Percentiles rank a stretch among this genome's conserved stretches.
These are phyloP conservation scores for Ailanthus altissimus DNA, from an alignment of 345 rosid species.

Conservation along the genomic window DNA sequence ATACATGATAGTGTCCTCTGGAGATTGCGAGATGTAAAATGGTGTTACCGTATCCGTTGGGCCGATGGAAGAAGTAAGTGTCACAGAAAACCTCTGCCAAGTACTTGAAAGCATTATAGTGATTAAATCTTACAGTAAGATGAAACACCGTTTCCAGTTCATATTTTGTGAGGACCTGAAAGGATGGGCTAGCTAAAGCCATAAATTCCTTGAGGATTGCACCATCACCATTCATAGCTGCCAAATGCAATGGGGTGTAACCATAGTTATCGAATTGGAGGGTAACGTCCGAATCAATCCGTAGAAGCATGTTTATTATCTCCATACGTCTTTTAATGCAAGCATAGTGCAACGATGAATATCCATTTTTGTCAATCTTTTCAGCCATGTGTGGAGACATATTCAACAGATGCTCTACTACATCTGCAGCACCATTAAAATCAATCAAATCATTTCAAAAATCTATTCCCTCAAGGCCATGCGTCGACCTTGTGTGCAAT, in stretches of 20 bases:
- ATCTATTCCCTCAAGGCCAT: no score
- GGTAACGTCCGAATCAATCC: not conserved
- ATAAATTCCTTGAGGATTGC: constrained; percentile 11
- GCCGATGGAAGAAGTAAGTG: not conserved
- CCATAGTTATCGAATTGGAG: constrained; percentile 11
- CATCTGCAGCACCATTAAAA: constrained; percentile 9
- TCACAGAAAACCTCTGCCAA: constrained; percentile 4
- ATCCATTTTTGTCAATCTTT: constrained; percentile 14
- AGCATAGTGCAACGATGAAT: constrained; percentile 15
- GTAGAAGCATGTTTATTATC: constrained; percentile 15
- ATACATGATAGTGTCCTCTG: constrained; percentile 11
- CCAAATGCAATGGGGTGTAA: constrained; percentile 20
- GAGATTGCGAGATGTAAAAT: not conserved
- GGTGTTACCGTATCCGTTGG: constrained; percentile 7
- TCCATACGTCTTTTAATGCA: constrained; percentile 7
- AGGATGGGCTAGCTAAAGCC: not conserved
- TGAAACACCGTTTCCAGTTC: constrained; percentile 12
- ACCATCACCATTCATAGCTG: constrained; percentile 14
- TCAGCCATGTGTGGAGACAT: constrained; percentile 11
- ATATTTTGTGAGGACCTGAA: not conserved
- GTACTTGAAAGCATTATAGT: not conserved
- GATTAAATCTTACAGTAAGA: constrained; percentile 11
- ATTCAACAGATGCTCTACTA: not conserved
- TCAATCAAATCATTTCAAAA: no score
- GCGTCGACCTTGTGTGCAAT: no score